Evolutionary conservation across 2,329 filamentous ascomycete species (phyloP), one percentile per base, ranked within the genome.

Genomic region (Ascochyta koolunga): DNA sequence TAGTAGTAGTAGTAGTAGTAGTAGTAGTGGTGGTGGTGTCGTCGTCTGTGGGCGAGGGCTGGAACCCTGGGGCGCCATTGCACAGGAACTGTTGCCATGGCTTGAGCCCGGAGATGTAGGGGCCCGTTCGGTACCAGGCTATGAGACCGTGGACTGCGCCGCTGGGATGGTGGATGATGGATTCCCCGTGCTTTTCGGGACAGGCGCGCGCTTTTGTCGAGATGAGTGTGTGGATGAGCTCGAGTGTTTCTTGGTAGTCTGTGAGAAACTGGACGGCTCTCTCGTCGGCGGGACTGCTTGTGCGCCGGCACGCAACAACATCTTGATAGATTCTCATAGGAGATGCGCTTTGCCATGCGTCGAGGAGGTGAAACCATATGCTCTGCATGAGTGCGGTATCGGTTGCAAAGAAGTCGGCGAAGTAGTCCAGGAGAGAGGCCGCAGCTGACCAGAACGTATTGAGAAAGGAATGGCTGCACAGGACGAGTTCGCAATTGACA

Each of bases 81-180:
- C 31, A 54, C 0, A 74, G 35, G 19, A 66, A 74, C 27, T 74
- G 68, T 24, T 61, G 49, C 70, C 70, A 73, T 0, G 60, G 58
- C 44, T 62, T 69, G 10, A 73, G 37, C 0, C 70, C 71, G 2
- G 60, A 55, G 2, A 58, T 53, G 47, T 55, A 71, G 0, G 56
- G 59, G 0, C 68, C 65, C 0, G 54, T 54, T 8, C 59, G 38
- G 36, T 58, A 57, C 0, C 24, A 22, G 1, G 56, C 56, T 2
- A 19, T 35, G 0, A 35, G 38, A 16, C 38, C 41, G 1, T 43
- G 15, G n/a, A 32, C 25, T 15, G 46, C 40, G 4, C 55, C 50
- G 7, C 18, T 39, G 1, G 61, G 54, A 10, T 35, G 6, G 31
- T 61, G 46, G 3, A 72, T 46, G 4, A 66, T 35, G 0, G 51